Percentiles rank a stretch among this genome's conserved stretches.
These are phyloP conservation scores for Chiua virens DNA, from an alignment of 768 basidiomycete genomes.

Conservation along the genomic window DNA sequence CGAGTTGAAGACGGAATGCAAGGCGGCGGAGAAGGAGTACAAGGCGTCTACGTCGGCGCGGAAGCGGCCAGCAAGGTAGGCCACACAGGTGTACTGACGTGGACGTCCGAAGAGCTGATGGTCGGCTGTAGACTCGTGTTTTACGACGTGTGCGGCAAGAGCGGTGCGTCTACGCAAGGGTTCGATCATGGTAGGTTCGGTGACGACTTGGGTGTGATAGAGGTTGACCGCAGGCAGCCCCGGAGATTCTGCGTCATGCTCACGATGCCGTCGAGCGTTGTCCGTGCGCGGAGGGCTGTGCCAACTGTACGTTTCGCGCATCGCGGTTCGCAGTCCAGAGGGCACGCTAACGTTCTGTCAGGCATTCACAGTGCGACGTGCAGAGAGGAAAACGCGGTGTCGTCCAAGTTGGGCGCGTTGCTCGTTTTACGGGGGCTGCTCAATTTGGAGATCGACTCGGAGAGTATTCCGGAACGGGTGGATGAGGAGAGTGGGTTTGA, in stretches of 20 bases:
- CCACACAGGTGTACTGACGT: background rate
- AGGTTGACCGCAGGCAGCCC: conserved; percentile 39
- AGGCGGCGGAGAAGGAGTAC: conserved; percentile 74
- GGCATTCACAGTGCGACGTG: conserved; percentile 69
- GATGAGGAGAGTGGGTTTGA: conserved; percentile 34
- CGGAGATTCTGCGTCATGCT: conserved; percentile 58
- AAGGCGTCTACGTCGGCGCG: conserved; percentile 48
- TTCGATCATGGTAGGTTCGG: conserved; percentile 71
- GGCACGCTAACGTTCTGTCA: conserved; percentile 25
- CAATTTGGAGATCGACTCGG: conserved; percentile 39
- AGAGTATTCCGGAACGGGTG: conserved; percentile 36
- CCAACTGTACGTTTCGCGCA: conserved; percentile 48
- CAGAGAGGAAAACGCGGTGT: conserved; percentile 69
- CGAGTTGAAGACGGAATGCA: conserved; percentile 83
- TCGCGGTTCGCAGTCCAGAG: no score
- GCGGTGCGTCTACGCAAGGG: conserved; percentile 72
- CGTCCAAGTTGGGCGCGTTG: conserved; percentile 73
- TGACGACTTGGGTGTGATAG: background rate
- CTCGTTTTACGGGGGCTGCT: conserved; percentile 65
- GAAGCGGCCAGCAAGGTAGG: conserved; percentile 59
- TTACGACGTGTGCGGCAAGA: conserved; percentile 71
- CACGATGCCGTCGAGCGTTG: conserved; percentile 58
- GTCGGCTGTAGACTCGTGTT: conserved; percentile 64
- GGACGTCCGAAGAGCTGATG: background rate
- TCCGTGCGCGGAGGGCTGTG: conserved; percentile 68